These are phyloP conservation scores for Raddia guianensis DNA, from an alignment of 176 grass and related monocot genomes.

Conservation along the genomic window DNA sequence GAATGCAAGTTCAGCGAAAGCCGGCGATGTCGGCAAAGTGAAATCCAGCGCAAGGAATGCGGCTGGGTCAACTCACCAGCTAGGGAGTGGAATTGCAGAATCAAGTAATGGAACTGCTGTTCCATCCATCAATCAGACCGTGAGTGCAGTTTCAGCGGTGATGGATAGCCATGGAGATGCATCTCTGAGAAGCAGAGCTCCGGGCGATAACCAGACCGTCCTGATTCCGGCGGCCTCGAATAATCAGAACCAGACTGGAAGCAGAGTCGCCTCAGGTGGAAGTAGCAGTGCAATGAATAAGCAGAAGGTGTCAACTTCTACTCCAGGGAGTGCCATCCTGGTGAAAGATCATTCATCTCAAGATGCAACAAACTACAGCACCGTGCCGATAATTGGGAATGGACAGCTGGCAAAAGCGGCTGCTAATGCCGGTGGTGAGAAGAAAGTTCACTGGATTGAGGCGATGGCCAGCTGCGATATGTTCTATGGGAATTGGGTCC, in stretches of 20 bases:
- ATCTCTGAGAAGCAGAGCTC: constrained; percentile 37
- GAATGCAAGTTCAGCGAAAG: constrained; percentile 32
- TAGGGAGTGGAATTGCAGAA: constrained; percentile 30
- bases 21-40: constrained; percentile 18
- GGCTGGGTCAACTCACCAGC: constrained; percentile 6
- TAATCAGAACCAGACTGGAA: constrained; percentile 42
- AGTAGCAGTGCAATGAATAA: constrained; percentile 33
- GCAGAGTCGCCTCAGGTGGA: constrained; percentile 39
- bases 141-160: constrained; percentile 19
- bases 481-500: constrained; percentile 81
- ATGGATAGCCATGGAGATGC: constrained; percentile 26
- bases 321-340: constrained; percentile 13
- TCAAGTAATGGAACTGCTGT: constrained; percentile 21
- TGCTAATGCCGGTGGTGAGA: constrained; percentile 22
- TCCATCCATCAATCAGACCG: constrained; percentile 38
- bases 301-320: constrained; percentile 22
- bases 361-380: constrained; percentile 22
- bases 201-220: constrained; percentile 44
- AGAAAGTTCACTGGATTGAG: constrained; percentile 58
- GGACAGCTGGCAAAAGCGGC: background rate
- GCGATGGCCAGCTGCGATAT: constrained; percentile 76
- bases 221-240: constrained; percentile 25
- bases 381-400: constrained; percentile 24
- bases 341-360: constrained; percentile 24
- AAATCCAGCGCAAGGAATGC: constrained; percentile 33